Evolutionary conservation across 345 rosid species (phyloP).

Genomic region (Eucalyptus polyanthemos): DNA sequence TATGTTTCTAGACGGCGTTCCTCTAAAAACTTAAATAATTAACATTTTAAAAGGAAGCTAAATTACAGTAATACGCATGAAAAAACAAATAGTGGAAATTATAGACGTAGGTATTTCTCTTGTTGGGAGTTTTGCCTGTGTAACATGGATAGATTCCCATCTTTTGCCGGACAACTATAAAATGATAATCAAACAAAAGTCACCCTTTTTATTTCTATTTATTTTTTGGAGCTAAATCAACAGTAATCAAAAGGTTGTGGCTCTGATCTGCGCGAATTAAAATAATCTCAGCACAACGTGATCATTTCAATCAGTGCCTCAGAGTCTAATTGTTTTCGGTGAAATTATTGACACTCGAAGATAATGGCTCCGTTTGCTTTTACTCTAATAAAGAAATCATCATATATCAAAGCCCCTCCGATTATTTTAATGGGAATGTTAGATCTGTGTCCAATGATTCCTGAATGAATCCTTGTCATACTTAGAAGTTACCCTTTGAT

Average conservation of each 20-base stretch:
- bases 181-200: not conserved
- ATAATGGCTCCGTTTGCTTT: not conserved
- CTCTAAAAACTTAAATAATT: not conserved
- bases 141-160: not conserved
- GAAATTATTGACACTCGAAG: not conserved
- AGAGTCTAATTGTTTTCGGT: not conserved
- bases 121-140: not conserved
- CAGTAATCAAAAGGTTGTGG: not conserved
- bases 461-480: conserved; percentile 19
- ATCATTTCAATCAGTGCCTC: not conserved
- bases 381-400: not conserved
- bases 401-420: not conserved
- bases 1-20: not conserved
- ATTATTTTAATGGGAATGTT: not conserved
- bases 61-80: not conserved
- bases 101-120: not conserved
- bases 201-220: not conserved
- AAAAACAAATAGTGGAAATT: not conserved
- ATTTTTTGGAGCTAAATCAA: not conserved
- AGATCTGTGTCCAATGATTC: conserved; percentile 5
- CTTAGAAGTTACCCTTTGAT: conserved; percentile 34
- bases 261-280: not conserved
- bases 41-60: not conserved
- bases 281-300: not conserved
- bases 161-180: not conserved